A percentile compares a stretch with the other conserved stretches of the same genome.
Conservation (phyloP, 2,329 filamentous ascomycete genomes). For the Leptographium procerum region DNA sequence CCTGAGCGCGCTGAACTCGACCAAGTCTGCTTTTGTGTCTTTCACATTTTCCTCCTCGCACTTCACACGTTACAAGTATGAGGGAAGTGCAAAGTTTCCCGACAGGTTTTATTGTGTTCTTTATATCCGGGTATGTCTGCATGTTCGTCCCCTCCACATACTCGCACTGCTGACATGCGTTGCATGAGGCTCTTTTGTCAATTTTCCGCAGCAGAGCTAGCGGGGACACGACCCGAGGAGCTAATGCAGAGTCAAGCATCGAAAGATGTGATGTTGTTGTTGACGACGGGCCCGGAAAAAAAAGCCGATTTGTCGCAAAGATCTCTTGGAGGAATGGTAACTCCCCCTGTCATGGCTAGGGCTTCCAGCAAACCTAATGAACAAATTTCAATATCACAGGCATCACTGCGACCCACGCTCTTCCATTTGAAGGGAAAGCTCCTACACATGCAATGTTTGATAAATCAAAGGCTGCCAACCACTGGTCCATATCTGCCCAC, state of each 20-base stretch:
- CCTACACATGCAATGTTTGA: slow-evolving; percentile 70
- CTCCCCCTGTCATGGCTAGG: not conserved
- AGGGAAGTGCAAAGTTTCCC: slow-evolving; percentile 36
- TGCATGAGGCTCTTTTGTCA: slow-evolving; percentile 51
- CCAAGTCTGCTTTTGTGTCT: slow-evolving; percentile 68
- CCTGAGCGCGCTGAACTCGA: slow-evolving; percentile 66
- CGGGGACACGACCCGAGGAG: slow-evolving; percentile 42
- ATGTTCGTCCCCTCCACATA: not conserved
- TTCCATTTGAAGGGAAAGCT: slow-evolving; percentile 64
- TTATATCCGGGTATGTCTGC: slow-evolving; percentile 51
- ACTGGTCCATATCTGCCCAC: slow-evolving; percentile 61
- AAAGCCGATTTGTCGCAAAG: slow-evolving; percentile 63
- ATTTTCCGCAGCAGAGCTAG: slow-evolving; percentile 58
- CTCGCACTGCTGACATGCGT: not conserved
- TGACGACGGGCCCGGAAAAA: slow-evolving; percentile 57
- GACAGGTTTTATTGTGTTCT: slow-evolving; percentile 64
- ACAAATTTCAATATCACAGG: slow-evolving; percentile 26
- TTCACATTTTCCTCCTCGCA: slow-evolving; percentile 54
- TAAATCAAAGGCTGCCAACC: slow-evolving; percentile 50
- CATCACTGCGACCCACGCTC: slow-evolving; percentile 63
- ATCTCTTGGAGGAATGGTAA: slow-evolving; percentile 63
- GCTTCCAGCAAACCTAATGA: not conserved
- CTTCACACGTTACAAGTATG: slow-evolving; percentile 63
- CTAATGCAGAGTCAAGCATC: slow-evolving; percentile 57
- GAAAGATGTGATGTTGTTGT: slow-evolving; percentile 65